Conservation (phyloP, 1,284 basidiomycete species). For the Kwoniella shivajii region DNA sequence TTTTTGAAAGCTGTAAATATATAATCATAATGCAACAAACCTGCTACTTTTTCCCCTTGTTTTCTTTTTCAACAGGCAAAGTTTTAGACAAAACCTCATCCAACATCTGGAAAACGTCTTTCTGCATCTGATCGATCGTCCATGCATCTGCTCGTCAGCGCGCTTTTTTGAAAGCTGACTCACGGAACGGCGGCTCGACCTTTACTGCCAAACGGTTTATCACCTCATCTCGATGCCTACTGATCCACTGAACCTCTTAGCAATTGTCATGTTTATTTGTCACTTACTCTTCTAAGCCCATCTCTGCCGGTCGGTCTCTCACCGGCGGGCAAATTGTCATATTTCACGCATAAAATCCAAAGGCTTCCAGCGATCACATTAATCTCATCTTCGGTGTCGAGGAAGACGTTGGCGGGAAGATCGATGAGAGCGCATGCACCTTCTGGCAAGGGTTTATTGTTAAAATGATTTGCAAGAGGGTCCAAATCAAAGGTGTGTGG, state of each 20-base stretch:
- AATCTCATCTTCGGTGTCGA: conserved; percentile 43
- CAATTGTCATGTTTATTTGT: background rate
- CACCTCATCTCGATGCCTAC: conserved; percentile 19
- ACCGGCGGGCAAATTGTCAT: conserved; percentile 26
- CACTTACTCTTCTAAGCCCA: conserved; percentile 30
- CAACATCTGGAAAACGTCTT: conserved; percentile 37
- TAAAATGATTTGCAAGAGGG: conserved; percentile 28
- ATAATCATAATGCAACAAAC: background rate
- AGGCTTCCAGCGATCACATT: conserved; percentile 35
- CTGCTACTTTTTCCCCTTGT: conserved; percentile 15
- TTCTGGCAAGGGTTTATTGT: conserved; percentile 33
- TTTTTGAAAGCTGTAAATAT: background rate
- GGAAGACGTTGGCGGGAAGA: conserved; percentile 31
- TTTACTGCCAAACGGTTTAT: conserved; percentile 23
- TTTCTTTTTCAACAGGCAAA: conserved; percentile 19
- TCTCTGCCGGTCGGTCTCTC: conserved; percentile 33
- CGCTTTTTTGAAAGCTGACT: conserved; percentile 11
- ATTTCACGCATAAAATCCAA: conserved; percentile 34
- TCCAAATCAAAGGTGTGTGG: conserved; percentile 34
- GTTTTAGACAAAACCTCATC: conserved; percentile 37
- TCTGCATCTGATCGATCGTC: conserved; percentile 34
- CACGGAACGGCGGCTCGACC: conserved; percentile 44
- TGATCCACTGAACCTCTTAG: conserved; percentile 32
- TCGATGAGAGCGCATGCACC: conserved; percentile 34
- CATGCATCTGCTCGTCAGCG: conserved; percentile 24